Percentiles rank a stretch among this genome's conserved stretches.
Evolutionary conservation across 2,329 filamentous ascomycete species (phyloP).

Genomic region (Fusarium pseudocircinatum): DNA sequence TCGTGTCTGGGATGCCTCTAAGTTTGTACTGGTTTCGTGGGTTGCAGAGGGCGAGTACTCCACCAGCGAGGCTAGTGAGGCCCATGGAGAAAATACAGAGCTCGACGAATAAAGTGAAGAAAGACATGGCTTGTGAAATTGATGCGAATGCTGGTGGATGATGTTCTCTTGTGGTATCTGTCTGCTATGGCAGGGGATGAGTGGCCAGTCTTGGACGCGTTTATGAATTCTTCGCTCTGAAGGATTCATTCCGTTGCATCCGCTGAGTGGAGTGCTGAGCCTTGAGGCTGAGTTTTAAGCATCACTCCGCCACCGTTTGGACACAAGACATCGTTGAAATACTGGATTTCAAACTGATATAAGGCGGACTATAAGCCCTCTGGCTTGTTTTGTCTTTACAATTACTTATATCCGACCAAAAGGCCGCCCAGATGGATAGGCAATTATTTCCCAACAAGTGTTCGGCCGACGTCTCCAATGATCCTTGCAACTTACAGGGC

Average conservation of each 20-base stretch:
- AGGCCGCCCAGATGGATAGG: fast-evolving
- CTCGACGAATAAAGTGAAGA: neutral
- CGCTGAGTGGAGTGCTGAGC: neutral
- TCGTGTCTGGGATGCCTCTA: neutral
- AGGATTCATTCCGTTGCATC: neutral
- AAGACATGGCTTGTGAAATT: neutral
- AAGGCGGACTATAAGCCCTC: fast-evolving
- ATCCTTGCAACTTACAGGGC: neutral
- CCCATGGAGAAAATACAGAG: neutral
- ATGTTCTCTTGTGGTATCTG: fast-evolving
- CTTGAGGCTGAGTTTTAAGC: neutral
- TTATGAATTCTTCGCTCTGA: neutral
- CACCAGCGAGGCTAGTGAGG: neutral
- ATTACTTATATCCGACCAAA: fast-evolving
- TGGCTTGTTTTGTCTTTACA: fast-evolving
- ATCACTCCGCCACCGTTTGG: neutral
- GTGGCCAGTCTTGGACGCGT: neutral
- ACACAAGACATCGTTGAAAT: neutral
- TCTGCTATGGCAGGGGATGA: fast-evolving
- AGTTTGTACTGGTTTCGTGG: neutral
- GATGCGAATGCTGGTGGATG: fast-evolving
- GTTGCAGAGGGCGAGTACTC: neutral
- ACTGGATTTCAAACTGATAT: fast-evolving
- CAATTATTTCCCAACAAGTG: fast-evolving
- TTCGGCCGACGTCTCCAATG: neutral